A percentile compares a stretch with the other conserved stretches of the same genome.
phyloP scores from a whole-genome alignment of 306 rosid genomes.

The Trifolium fragiferum region DNA sequence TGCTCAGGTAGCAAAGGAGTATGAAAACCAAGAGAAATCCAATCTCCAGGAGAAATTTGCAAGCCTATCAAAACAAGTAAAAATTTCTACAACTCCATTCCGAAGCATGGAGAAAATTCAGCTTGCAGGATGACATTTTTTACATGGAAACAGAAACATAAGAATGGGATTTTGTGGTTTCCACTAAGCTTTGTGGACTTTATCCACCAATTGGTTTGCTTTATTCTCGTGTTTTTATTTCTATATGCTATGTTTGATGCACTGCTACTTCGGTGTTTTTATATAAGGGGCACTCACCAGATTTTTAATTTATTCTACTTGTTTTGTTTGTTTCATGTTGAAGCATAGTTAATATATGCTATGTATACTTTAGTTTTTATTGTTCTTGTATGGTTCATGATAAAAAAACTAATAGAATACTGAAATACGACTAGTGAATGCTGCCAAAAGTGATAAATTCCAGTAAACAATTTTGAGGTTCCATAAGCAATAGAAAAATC shows the following conservation, averaged over 20 bases:
- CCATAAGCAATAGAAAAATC: conserved; percentile 7
- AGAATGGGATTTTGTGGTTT: conserved; percentile 17
- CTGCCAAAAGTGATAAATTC: neutral
- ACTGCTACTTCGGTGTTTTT: conserved; percentile 16
- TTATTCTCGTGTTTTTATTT: conserved; percentile 40
- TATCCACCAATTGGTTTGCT: conserved; percentile 27
- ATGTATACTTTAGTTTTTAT: conserved; percentile 1
- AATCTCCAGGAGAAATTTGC: conserved; percentile 27
- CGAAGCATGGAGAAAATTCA: conserved; percentile 28
- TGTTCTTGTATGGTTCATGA: conserved; percentile 10
- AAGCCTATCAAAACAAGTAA: conserved; percentile 31
- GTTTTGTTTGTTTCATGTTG: conserved; percentile 35
- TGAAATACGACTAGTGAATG: neutral
- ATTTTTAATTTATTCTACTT: conserved; percentile 16
- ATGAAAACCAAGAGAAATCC: conserved; percentile 17
- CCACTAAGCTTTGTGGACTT: conserved; percentile 11
- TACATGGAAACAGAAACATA: conserved; percentile 28
- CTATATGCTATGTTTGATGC: conserved; percentile 1
- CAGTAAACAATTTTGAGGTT: neutral
- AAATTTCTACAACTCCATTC: conserved; percentile 20
- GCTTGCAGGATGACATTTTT: conserved; percentile 8
- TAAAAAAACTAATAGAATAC: neutral
- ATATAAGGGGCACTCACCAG: conserved; percentile 39
- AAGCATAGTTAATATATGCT: conserved; percentile 11
- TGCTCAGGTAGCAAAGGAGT: conserved; percentile 17